Evolutionary conservation across 2,329 filamentous ascomycete genomes (phyloP).

Genomic region (Sordariomycetes sp.): DNA sequence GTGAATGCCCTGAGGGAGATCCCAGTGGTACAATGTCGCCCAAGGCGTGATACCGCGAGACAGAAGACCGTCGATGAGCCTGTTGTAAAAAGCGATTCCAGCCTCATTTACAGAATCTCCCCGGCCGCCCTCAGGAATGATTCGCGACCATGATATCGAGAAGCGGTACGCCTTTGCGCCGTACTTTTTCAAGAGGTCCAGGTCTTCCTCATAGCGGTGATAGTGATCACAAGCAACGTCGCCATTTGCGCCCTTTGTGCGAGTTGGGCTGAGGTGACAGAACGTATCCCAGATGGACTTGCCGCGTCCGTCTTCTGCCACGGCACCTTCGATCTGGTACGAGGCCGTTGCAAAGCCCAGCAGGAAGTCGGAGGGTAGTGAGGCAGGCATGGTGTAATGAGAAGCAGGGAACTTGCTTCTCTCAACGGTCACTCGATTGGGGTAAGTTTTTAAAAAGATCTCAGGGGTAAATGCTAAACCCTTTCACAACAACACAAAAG

Average conservation of each 20-base stretch:
- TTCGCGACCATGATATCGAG: constrained; percentile 56
- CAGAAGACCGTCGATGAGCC: constrained; percentile 48
- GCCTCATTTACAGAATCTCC: constrained; percentile 53
- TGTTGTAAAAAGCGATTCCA: constrained; percentile 50
- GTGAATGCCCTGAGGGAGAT: constrained; percentile 28
- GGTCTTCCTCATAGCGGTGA: constrained; percentile 38
- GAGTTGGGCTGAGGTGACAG: constrained; percentile 27
- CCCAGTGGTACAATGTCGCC: constrained; percentile 59
- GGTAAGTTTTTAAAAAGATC: no score
- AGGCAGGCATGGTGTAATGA: constrained; percentile 1
- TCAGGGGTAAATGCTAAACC: no score
- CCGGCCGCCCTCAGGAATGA: constrained; percentile 55
- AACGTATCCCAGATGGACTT: constrained; percentile 33
- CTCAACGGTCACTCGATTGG: no score
- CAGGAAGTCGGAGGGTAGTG: constrained; percentile 25
- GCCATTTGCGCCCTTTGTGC: constrained; percentile 29
- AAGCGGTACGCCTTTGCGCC: constrained; percentile 55
- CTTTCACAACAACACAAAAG: no score
- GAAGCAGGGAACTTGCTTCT: no score
- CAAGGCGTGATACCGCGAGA: constrained; percentile 49
- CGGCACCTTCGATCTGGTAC: constrained; percentile 34
- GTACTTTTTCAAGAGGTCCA: constrained; percentile 47
- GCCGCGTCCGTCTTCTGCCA: constrained; percentile 28
- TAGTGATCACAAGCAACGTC: constrained; percentile 38
- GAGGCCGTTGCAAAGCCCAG: constrained; percentile 32